phyloP scores from a whole-genome alignment of 108 stramenopile genomes.

The Fistulifera pelliculosa region DNA sequence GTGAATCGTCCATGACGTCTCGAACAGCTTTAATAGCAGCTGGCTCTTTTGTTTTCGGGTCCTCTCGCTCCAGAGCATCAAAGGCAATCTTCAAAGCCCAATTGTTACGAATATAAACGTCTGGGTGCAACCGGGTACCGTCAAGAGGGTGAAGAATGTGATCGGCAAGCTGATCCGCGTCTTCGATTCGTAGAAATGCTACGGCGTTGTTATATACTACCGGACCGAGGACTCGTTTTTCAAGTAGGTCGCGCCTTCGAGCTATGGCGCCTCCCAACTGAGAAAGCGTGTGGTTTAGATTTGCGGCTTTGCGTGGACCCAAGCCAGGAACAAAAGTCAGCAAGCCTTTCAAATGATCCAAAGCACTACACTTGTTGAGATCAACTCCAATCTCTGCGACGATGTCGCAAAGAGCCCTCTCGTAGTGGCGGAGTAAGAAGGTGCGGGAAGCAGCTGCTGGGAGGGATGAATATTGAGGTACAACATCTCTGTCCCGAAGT shows the following conservation, averaged over 20 bases:
- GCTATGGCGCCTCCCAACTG: slow-evolving; percentile 59
- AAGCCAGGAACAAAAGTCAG: slow-evolving; percentile 90
- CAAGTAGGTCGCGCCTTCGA: slow-evolving; percentile 49
- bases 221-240: slow-evolving; percentile 63
- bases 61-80: slow-evolving; percentile 65
- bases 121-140: slow-evolving; percentile 84
- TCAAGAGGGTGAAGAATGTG: slow-evolving; percentile 80
- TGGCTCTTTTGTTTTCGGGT: slow-evolving; percentile 32
- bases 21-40: slow-evolving; percentile 58
- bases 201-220: slow-evolving; percentile 89
- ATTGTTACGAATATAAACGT: slow-evolving; percentile 67
- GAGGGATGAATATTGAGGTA: slow-evolving; percentile 85
- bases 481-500: slow-evolving; percentile 84
- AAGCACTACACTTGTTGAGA: slow-evolving; percentile 60
- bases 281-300: slow-evolving; percentile 64
- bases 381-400: slow-evolving; percentile 88
- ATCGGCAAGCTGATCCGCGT: slow-evolving; percentile 40
- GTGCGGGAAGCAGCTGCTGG: slow-evolving; percentile 73
- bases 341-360: slow-evolving; percentile 65
- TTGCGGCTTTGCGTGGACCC: slow-evolving; percentile 89
- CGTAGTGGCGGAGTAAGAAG: slow-evolving; percentile 69
- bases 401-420: slow-evolving; percentile 72
- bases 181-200: slow-evolving; percentile 78
- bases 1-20: slow-evolving; percentile 79
- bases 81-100: slow-evolving; percentile 84